Percentiles rank a stretch among this genome's conserved stretches.
phyloP scores from a whole-genome alignment of 176 grass and related monocot genomes.

The Tillandsia leiboldiana region DNA sequence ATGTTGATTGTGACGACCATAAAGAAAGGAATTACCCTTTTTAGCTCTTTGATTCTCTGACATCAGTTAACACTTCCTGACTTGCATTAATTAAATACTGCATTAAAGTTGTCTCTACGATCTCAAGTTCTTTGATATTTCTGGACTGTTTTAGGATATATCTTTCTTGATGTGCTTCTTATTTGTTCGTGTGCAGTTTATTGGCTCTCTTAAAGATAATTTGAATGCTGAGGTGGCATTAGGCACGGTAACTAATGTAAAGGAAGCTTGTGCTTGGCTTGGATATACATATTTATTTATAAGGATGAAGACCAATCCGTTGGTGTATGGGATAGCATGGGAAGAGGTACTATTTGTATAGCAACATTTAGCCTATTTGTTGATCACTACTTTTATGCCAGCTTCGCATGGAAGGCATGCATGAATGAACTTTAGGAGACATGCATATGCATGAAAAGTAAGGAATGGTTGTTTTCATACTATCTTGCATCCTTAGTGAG shows the following conservation, averaged over 20 bases:
- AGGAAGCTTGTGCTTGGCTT: slow-evolving; percentile 95
- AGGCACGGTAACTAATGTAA: slow-evolving; percentile 96
- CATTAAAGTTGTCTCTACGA: not conserved
- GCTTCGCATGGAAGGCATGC: not conserved
- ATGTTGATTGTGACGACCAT: no score
- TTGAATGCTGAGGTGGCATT: slow-evolving; percentile 97
- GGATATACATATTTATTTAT: slow-evolving; percentile 98
- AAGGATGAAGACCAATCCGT: slow-evolving; percentile 97
- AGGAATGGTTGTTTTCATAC: not conserved
- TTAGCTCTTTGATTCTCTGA: no score
- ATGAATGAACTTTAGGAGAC: not conserved
- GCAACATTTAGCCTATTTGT: not conserved
- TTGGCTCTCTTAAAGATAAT: slow-evolving; percentile 94
- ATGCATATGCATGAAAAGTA: not conserved
- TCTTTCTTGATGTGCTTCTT: not conserved
- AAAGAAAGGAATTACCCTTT: no score
- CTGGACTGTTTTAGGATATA: not conserved
- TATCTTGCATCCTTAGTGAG: not conserved
- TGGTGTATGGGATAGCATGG: slow-evolving; percentile 92
- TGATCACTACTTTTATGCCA: not conserved
- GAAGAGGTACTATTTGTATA: slow-evolving; percentile 52
- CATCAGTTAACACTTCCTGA: no score
- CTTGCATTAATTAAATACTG: not conserved
- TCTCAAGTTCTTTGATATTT: not conserved
- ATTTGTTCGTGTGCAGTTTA: slow-evolving; percentile 41